Base-by-base conservation (phyloP, 257 asterid species). In the Solanum gracilifrons region DNA sequence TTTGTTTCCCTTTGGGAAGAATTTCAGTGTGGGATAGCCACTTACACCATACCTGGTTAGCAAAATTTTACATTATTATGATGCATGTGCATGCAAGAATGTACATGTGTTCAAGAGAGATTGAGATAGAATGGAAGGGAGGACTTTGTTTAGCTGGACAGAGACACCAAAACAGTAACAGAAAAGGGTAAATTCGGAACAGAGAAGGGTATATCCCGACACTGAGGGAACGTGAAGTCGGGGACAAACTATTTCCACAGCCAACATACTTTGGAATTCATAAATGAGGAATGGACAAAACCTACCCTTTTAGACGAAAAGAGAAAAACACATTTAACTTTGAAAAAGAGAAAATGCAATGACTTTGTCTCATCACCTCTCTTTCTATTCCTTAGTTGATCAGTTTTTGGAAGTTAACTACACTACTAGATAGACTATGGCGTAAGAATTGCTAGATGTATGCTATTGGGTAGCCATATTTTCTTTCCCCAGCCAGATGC, bases 1-100 rank as follows among this genome's bases (percentile, higher is more conserved):
- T 91, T 95, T 97, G 92, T 95, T 97, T 89, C 91, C 93, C 96
- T 94, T 97, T 5, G 99, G 98, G 94, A 97, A 97, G 94, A 97
- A 97, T 86, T 96, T 97, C 76, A 93, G 86, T 36, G 96, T 93
- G 55, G 96, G 96, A 88, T 37, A 93, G 85, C 96, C 94, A 86
- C 95, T 91, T 71, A 93, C 91, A 31, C 93, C 95, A 83, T 92
- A 91, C 92, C 96, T 93, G 90, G 55, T 37, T 36, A 37, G 51
- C 36, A 85, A 31, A 62, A 69, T 1, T 79, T 80, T 80, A 20
- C 39, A 11, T 80, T 46, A 80, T n/a, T 46, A 60, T 9, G 85
- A 1, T 18, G 29, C 39, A 80, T 46, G 85, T 27, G 85, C 85
- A 46, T 80, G 85, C 62, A 80, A 80, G 85, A 46, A 80, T 20